A percentile compares a stretch with the other conserved stretches of the same genome.
These are phyloP conservation scores for Sphaerulina populicola DNA, from an alignment of 2,329 filamentous ascomycete species.

Conservation along the genomic window DNA sequence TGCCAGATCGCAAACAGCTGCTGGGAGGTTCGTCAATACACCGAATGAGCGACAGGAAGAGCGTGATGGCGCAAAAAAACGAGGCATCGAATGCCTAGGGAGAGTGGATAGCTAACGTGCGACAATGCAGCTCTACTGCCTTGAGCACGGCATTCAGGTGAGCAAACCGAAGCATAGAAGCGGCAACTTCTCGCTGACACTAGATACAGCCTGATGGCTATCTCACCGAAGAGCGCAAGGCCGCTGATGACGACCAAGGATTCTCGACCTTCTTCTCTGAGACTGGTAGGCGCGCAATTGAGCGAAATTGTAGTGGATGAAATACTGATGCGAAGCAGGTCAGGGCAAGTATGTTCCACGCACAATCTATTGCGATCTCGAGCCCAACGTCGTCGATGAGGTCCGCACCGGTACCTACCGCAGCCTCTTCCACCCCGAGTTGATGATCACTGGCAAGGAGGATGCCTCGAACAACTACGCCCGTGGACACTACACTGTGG, in stretches of 20 bases:
- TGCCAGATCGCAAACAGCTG: constrained; percentile 99
- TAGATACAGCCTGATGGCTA: constrained; percentile 79
- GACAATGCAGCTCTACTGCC: constrained; percentile 79
- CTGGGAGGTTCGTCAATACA: constrained; percentile 80
- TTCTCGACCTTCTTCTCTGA: constrained; percentile 99
- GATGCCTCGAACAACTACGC: constrained; percentile 99
- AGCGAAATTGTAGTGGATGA: constrained; percentile 34
- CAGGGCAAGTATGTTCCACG: constrained; percentile 98
- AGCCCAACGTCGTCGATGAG: constrained; percentile 98
- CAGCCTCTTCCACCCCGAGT: constrained; percentile 94
- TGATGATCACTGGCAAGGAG: constrained; percentile 99
- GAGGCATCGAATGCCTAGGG: constrained; percentile 29
- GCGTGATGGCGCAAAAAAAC: constrained; percentile 11
- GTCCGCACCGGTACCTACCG: constrained; percentile 96
- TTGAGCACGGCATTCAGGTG: constrained; percentile 99
- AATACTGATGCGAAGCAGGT: constrained; percentile 55
- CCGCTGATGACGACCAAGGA: constrained; percentile 82
- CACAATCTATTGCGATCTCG: constrained; percentile 98
- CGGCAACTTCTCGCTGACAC: constrained; percentile 17
- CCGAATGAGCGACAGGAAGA: constrained; percentile 15
- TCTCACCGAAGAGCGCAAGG: constrained; percentile 96
- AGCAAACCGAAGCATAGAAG: constrained; percentile 30
- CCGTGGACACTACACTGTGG: constrained; percentile 98
- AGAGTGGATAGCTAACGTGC: constrained; percentile 27
- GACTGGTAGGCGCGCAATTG: constrained; percentile 59